Evolutionary conservation across 2,329 filamentous ascomycete genomes (phyloP).

Genomic region (Ophiostoma perfectum): DNA sequence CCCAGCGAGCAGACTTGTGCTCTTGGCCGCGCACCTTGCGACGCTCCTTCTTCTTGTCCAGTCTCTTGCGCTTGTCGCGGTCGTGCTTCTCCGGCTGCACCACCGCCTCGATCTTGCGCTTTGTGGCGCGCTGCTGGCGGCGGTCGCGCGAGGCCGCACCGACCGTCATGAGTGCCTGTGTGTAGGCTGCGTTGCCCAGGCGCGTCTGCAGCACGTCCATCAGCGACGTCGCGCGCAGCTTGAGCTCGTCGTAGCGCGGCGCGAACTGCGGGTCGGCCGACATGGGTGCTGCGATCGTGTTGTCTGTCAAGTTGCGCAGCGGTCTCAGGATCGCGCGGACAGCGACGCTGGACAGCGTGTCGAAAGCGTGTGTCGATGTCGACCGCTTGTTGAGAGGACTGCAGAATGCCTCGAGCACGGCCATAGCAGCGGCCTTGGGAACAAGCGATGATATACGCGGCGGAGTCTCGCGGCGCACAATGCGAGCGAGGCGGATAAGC

Average conservation of each 20-base stretch:
- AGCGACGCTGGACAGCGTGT: conserved; percentile 39
- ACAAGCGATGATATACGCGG: conserved; percentile 59
- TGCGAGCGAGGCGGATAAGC: conserved; percentile 69
- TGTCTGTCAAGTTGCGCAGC: conserved; percentile 79
- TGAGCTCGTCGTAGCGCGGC: conserved; percentile 63
- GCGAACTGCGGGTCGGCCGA: conserved; percentile 67
- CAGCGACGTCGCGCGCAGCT: conserved; percentile 66
- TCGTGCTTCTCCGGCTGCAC: conserved; percentile 73
- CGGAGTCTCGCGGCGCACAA: conserved; percentile 69
- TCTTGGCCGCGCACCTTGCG: conserved; percentile 72
- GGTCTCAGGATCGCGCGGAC: conserved; percentile 56
- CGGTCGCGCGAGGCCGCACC: conserved; percentile 66
- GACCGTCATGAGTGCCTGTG: conserved; percentile 66
- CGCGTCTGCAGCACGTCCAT: conserved; percentile 81
- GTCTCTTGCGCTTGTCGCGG: conserved; percentile 73
- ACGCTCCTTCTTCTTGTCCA: conserved; percentile 76
- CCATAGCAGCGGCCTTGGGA: conserved; percentile 70
- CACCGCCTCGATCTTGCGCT: conserved; percentile 86
- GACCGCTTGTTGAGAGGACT: conserved; percentile 42
- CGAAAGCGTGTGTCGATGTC: conserved; percentile 47
- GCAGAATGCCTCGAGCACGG: conserved; percentile 65
- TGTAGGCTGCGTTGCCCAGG: conserved; percentile 73
- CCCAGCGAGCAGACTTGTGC: conserved; percentile 65
- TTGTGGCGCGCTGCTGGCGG: conserved; percentile 68
- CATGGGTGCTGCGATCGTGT: conserved; percentile 64